Conservation (phyloP, 2,329 filamentous ascomycete species). For the Tolypocladium endophyticum region DNA sequence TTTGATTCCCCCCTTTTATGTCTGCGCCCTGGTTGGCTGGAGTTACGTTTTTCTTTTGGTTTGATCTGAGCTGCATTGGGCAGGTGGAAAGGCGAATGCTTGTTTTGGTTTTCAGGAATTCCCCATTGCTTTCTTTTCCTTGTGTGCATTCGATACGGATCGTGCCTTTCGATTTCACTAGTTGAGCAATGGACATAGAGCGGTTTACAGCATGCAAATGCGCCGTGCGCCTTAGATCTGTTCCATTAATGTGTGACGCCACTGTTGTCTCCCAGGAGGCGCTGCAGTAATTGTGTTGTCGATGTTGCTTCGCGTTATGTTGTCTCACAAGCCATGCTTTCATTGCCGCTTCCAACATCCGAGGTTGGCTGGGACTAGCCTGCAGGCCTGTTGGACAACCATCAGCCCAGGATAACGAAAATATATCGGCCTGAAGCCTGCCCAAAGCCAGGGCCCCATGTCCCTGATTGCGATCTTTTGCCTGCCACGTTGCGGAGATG, state of each 20-base stretch:
- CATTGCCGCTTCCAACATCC: background rate
- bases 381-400: background rate
- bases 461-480: background rate
- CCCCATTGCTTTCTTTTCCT: background rate
- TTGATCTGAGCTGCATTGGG: constrained; percentile 2
- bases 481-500: background rate
- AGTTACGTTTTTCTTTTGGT: background rate
- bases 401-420: background rate
- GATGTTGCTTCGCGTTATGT: background rate
- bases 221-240: background rate
- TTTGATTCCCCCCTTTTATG: constrained; percentile 4
- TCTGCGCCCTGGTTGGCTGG: background rate
- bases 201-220: background rate
- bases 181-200: background rate
- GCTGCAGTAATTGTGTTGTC: background rate
- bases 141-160: background rate
- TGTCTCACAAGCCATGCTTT: background rate
- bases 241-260: background rate
- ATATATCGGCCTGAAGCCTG: background rate
- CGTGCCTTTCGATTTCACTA: background rate
- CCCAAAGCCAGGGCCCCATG: background rate
- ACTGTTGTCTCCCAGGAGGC: background rate
- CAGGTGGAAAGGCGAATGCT: constrained; percentile 1
- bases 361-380: background rate
- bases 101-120: background rate